phyloP scores from a whole-genome alignment of 139 green algal species.

The Coelastrella sp. region DNA sequence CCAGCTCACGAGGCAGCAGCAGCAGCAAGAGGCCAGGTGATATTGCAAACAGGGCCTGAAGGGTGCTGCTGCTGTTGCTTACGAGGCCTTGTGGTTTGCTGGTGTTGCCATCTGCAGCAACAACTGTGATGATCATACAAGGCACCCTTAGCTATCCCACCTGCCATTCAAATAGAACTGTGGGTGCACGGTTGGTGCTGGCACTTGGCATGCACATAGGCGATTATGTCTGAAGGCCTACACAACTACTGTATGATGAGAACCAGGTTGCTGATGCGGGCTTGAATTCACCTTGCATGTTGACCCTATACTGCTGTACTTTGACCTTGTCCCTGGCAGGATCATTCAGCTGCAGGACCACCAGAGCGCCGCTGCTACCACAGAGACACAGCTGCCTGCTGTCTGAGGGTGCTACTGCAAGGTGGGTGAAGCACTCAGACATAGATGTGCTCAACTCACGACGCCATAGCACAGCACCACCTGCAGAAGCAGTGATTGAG shows the following conservation, averaged over 20 bases:
- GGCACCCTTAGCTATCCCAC: not conserved
- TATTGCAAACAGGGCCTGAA: slow-evolving; percentile 70
- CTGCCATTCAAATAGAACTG: too few species aligned
- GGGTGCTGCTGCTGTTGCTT: slow-evolving; percentile 6
- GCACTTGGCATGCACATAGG: too few species aligned
- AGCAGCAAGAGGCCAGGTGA: slow-evolving; percentile 76
- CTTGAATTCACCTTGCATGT: not conserved
- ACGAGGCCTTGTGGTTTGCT: too few species aligned
- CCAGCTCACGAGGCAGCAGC: slow-evolving; percentile 77
- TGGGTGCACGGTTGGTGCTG: too few species aligned
- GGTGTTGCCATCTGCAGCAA: not conserved
- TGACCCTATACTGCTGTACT: slow-evolving; percentile 69
- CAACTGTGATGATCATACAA: not conserved
- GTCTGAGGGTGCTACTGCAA: slow-evolving; percentile 76
- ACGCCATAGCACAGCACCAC: slow-evolving; percentile 56
- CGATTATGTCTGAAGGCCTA: too few species aligned
- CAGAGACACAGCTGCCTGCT: slow-evolving; percentile 67
- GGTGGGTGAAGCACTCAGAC: slow-evolving; percentile 57
- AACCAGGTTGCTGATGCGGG: too few species aligned
- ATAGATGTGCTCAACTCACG: slow-evolving; percentile 48
- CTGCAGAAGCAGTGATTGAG: slow-evolving; percentile 42
- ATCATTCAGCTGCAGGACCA: slow-evolving; percentile 62
- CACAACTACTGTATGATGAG: too few species aligned
- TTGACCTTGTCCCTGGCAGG: slow-evolving; percentile 49
- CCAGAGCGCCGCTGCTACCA: slow-evolving; percentile 66